phyloP scores from a whole-genome alignment of 2,329 filamentous ascomycete species.

The Penicillium decumbens region DNA sequence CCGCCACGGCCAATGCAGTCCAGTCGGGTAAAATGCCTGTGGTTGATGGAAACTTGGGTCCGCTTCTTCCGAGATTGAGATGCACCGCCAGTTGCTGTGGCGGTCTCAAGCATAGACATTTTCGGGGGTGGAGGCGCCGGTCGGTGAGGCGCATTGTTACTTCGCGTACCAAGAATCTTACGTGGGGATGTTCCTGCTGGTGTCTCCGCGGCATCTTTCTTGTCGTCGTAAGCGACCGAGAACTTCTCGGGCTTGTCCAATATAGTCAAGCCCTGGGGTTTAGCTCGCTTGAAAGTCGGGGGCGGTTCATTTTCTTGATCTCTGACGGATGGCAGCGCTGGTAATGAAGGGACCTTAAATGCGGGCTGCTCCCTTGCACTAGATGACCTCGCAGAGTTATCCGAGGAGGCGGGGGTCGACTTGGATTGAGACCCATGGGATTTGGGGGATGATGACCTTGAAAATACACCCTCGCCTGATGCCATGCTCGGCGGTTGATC shows the following conservation, averaged over 20 bases:
- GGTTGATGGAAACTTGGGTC: slow-evolving; percentile 81
- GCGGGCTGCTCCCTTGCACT: slow-evolving; percentile 48
- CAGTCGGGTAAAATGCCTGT: slow-evolving; percentile 81
- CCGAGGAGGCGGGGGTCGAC: slow-evolving; percentile 42
- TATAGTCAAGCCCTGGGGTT: slow-evolving; percentile 52
- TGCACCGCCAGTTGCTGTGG: slow-evolving; percentile 76
- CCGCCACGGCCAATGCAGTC: slow-evolving; percentile 89
- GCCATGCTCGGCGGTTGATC: slow-evolving; percentile 19
- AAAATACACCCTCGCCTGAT: slow-evolving; percentile 29
- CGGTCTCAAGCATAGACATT: slow-evolving; percentile 92
- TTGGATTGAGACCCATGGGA: slow-evolving; percentile 35
- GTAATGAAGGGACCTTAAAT: slow-evolving; percentile 55
- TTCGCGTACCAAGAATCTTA: slow-evolving; percentile 50
- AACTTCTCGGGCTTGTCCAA: slow-evolving; percentile 56
- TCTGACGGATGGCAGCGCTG: slow-evolving; percentile 57
- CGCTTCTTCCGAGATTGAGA: slow-evolving; percentile 71
- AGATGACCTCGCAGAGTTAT: slow-evolving; percentile 38
- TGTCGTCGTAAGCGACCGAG: slow-evolving; percentile 48
- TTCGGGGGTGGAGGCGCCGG: slow-evolving; percentile 82
- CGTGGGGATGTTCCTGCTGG: slow-evolving; percentile 45
- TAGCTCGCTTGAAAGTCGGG: slow-evolving; percentile 61
- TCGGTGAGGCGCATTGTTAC: slow-evolving; percentile 69
- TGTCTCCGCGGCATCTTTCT: slow-evolving; percentile 41
- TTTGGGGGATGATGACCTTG: slow-evolving; percentile 34
- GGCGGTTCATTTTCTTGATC: slow-evolving; percentile 84